Evolutionary conservation across 2,329 filamentous ascomycete species (phyloP), one percentile per base, ranked within the genome.

Genomic region (Trichophyton equinum): DNA sequence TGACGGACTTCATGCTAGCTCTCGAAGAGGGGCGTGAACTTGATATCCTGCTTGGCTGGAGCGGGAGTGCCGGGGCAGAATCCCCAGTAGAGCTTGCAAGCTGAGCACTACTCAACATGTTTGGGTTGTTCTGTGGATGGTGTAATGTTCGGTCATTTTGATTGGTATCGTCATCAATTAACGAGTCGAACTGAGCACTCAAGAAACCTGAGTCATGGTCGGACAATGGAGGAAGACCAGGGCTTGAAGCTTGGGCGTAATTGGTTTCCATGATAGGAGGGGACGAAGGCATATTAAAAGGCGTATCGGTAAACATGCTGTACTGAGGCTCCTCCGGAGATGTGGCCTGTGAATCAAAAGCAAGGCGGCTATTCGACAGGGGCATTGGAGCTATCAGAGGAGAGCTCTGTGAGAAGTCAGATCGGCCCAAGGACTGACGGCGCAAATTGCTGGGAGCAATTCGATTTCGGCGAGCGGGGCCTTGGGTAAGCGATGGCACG

Each of bases 221-320:
- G 69, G 75, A 79, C 64, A 85, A 79, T 4, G 81, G 80, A 59
- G 85, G 84, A 57, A 91, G 79, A 49, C 84, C 81, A 1, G 92
- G 94, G 70, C 92, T 97, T 1, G 91, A 96, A 27, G 86, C 83
- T 30, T 84, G 82, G 3, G 87, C 85, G 27, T 79, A 77, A 33
- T 79, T 77, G 42, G 81, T 81, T 65, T 83, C 81, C 64, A 91
- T 84, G 1, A 95, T 80, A 0, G 94, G 94, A 13, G 92, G 92
- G 2, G 92, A 97, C 0, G 94, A 97, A 1, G 88, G 88, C 67
- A 97, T 89, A 60, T 89, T 88, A 57, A 84, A 85, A 3, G 90
- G 87, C 59, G 90, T 95, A 61, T 87, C 79, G 51, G 79, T 78
- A 7, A 77, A 73, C 62, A 76, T 77, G 61, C 75, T 76, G 57